Evolutionary conservation across 2,329 filamentous ascomycete species (phyloP).

Genomic region (Penicillium janthinellum): DNA sequence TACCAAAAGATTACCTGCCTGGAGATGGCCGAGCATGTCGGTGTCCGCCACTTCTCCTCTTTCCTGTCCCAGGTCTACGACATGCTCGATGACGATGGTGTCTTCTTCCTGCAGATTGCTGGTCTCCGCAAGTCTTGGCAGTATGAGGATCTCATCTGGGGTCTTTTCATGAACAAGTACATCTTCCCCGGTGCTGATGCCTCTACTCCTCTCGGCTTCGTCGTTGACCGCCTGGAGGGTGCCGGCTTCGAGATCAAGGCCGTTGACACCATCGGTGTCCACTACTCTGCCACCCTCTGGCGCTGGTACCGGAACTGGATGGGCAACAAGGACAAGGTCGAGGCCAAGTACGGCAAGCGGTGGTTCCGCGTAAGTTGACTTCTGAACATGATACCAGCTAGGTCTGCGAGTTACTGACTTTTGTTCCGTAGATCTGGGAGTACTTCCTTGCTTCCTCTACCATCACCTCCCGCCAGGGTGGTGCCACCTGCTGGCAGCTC

Average conservation of each 20-base stretch:
- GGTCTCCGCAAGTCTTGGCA: constrained; percentile 95
- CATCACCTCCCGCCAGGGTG: constrained; percentile 80
- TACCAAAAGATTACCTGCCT: constrained; percentile 97
- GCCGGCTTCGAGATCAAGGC: constrained; percentile 89
- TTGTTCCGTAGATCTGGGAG: constrained; percentile 72
- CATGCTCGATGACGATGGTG: constrained; percentile 95
- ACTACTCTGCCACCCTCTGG: constrained; percentile 97
- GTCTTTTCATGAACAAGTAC: constrained; percentile 99
- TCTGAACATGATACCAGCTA: background rate
- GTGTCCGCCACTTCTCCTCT: constrained; percentile 78
- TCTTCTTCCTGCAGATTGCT: constrained; percentile 94
- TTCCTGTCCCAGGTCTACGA: constrained; percentile 88
- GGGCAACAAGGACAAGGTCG: constrained; percentile 86
- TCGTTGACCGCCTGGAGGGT: constrained; percentile 80
- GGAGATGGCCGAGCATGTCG: constrained; percentile 98
- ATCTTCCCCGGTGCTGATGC: constrained; percentile 97
- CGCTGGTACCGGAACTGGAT: constrained; percentile 99
- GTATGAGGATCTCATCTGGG: constrained; percentile 97
- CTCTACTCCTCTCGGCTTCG: constrained; percentile 86
- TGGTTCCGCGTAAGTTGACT: constrained; percentile 82
- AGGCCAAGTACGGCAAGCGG: constrained; percentile 89
- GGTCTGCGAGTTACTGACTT: background rate
- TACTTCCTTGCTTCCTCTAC: constrained; percentile 85
- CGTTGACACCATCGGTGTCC: constrained; percentile 90
- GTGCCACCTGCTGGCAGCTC: constrained; percentile 85